Conservation (phyloP, 345 rosid species). For the Anastatica hierochuntica region DNA sequence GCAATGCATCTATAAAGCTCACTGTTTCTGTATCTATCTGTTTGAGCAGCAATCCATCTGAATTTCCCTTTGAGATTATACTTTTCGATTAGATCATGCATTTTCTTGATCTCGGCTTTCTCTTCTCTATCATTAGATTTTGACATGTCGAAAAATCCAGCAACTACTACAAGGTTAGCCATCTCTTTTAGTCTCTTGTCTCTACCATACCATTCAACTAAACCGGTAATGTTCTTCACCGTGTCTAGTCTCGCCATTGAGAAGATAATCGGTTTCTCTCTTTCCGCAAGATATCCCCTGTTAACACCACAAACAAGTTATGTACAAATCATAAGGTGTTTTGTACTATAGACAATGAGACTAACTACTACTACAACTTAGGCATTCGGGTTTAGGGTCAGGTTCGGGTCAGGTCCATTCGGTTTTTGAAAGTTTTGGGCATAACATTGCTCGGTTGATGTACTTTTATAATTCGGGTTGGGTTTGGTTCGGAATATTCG, state of each 20-base stretch:
- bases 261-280: constrained; percentile 75
- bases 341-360: not conserved
- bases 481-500: too few species aligned
- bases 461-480: too few species aligned
- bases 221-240: constrained; percentile 79
- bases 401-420: too few species aligned
- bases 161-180: constrained; percentile 85
- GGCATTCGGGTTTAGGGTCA: too few species aligned
- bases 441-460: too few species aligned
- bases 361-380: not conserved
- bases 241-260: constrained; percentile 98
- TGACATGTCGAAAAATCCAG: constrained; percentile 72
- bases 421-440: too few species aligned
- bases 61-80: constrained; percentile 71
- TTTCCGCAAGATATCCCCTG: constrained; percentile 79
- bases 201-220: constrained; percentile 90
- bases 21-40: constrained; percentile 73
- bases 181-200: constrained; percentile 58
- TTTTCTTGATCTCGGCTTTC: constrained; percentile 68
- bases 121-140: constrained; percentile 88
- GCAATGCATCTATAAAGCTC: constrained; percentile 90
- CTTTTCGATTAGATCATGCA: constrained; percentile 66
- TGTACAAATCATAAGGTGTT: not conserved
- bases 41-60: constrained; percentile 95
- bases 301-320: constrained; percentile 6